Conservation (phyloP, 2,329 filamentous ascomycete species). For the Cordyceps cicadae region DNA sequence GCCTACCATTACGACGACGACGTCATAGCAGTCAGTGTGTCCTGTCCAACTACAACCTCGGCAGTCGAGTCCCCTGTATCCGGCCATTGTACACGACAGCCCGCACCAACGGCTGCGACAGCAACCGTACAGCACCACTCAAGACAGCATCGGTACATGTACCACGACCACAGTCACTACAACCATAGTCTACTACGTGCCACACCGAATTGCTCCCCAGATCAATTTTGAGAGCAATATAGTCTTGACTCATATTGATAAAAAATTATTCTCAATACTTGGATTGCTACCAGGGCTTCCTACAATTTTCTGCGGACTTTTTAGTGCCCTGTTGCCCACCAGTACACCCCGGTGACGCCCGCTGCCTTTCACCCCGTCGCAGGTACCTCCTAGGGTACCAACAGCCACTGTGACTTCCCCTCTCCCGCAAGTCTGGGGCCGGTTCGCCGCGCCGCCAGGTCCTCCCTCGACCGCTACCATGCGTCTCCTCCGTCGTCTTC, state of each 20-base stretch:
- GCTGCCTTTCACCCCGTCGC: background rate
- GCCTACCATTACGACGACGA: background rate
- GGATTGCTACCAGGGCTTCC: background rate
- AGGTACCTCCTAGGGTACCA: background rate
- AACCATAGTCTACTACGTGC: background rate
- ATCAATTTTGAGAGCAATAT: background rate
- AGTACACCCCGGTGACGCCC: background rate
- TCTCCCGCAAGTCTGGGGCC: conserved; percentile 2
- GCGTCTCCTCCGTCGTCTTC: conserved; percentile 11
- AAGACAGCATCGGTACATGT: background rate
- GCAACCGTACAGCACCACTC: background rate
- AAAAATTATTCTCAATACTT: background rate
- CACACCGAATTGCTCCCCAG: background rate
- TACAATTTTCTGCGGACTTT: background rate
- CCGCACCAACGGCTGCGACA: background rate
- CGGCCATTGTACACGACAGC: background rate
- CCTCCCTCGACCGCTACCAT: conserved; percentile 5
- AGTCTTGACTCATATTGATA: background rate
- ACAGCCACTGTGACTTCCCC: background rate
- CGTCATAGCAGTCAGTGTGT: conserved; percentile 1
- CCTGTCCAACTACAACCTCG: background rate
- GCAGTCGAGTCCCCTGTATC: conserved; percentile 4
- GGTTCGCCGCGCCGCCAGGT: conserved; percentile 7
- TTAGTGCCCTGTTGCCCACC: background rate
- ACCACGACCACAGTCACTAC: background rate